Percentiles rank a stretch among this genome's conserved stretches.
phyloP scores from a whole-genome alignment of 352 stramenopile species.

The Phytopythium boreale region DNA sequence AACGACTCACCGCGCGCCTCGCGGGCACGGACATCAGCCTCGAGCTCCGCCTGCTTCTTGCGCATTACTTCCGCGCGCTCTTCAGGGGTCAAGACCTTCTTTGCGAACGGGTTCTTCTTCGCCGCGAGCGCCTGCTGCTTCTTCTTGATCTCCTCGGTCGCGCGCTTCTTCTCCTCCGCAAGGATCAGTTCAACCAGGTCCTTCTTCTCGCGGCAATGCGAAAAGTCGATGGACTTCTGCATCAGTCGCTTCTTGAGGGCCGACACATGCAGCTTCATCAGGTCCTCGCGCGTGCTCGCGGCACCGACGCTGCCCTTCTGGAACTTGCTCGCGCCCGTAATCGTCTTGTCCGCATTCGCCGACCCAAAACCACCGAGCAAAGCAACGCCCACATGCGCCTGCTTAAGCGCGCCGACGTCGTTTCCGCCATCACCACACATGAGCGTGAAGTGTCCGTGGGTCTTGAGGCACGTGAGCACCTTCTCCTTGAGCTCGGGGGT shows the following conservation, averaged over 20 bases:
- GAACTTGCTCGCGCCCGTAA: constrained; percentile 73
- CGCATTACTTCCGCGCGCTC: constrained; percentile 84
- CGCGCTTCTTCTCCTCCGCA: constrained; percentile 52
- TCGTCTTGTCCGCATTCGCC: constrained; percentile 84
- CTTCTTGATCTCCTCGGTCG: constrained; percentile 58
- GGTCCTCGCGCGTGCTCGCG: constrained; percentile 54
- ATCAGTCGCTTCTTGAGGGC: constrained; percentile 77
- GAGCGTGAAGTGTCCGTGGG: constrained; percentile 88
- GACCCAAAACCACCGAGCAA: constrained; percentile 80
- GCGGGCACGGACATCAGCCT: constrained; percentile 72
- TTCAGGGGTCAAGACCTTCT: constrained; percentile 63
- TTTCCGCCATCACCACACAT: constrained; percentile 99
- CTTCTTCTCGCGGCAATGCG: constrained; percentile 74
- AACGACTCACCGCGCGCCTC: constrained; percentile 85
- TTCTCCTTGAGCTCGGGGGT: constrained; percentile 97
- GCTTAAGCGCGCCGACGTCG: constrained; percentile 95
- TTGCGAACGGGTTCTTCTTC: constrained; percentile 56
- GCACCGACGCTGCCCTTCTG: constrained; percentile 59
- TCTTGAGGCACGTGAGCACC: constrained; percentile 95
- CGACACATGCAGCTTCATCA: constrained; percentile 87
- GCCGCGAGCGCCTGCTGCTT: constrained; percentile 37
- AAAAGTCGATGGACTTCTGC: constrained; percentile 64
- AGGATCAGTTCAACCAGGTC: constrained; percentile 81
- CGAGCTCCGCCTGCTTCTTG: constrained; percentile 77
- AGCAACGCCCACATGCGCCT: constrained; percentile 86